phyloP scores from a whole-genome alignment of 2,329 filamentous ascomycete genomes.

The Aspergillus neotritici region DNA sequence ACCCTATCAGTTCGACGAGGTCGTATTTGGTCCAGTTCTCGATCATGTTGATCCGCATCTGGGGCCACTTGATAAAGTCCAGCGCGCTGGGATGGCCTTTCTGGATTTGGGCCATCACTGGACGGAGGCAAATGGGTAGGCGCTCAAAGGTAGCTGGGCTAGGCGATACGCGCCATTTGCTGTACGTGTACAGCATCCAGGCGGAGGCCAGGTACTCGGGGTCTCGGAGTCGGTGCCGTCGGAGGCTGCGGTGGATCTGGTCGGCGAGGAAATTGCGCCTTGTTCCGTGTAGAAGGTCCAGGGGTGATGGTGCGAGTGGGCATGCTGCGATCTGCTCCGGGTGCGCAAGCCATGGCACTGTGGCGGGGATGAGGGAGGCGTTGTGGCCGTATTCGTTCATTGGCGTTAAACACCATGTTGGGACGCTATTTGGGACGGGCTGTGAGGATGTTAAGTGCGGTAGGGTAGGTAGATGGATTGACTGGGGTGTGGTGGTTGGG shows the following conservation, averaged over 20 bases:
- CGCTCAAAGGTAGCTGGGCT: not conserved
- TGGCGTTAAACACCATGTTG: not conserved
- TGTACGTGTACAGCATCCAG: conserved; percentile 8
- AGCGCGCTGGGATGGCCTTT: not conserved
- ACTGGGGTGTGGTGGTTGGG: too few relatives aligned
- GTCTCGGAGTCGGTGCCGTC: conserved; percentile 4
- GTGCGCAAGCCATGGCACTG: not conserved
- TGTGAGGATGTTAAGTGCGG: too few relatives aligned
- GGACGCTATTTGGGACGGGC: not conserved
- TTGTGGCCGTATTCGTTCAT: not conserved
- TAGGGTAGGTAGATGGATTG: too few relatives aligned
- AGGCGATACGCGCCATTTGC: conserved; percentile 7
- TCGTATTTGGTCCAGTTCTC: conserved; percentile 3
- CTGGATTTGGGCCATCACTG: not conserved
- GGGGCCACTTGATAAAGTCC: conserved; percentile 3
- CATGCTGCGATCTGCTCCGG: conserved; percentile 6
- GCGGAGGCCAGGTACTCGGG: conserved; percentile 8
- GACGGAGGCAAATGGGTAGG: not conserved
- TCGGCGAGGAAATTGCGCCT: conserved; percentile 9
- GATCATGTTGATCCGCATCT: conserved; percentile 7
- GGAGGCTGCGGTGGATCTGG: conserved; percentile 3
- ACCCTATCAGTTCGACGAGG: conserved; percentile 1
- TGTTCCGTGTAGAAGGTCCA: conserved; percentile 11
- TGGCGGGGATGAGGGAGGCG: not conserved
- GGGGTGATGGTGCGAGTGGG: conserved; percentile 3